Percentiles rank a stretch among this genome's conserved stretches.
Conservation (phyloP, 2,329 filamentous ascomycete genomes). For the Trichoderma pleuroti region DNA sequence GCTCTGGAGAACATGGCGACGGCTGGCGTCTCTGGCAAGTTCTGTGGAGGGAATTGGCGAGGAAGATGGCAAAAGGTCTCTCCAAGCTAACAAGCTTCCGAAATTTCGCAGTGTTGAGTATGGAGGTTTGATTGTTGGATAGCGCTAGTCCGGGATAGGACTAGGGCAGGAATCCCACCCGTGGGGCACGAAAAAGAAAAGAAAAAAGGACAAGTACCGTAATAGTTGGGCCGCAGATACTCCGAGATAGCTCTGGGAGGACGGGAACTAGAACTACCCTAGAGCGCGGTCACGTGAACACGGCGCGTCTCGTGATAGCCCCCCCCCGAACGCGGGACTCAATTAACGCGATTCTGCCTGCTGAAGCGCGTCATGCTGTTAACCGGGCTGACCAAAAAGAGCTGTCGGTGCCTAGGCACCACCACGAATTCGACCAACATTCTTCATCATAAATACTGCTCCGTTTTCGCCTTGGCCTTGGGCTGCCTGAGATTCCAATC, state of each 20-base stretch:
- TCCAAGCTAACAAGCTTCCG: slow-evolving; percentile 35
- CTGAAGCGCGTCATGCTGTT: slow-evolving; percentile 35
- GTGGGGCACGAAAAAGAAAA: background rate
- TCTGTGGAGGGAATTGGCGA: slow-evolving; percentile 30
- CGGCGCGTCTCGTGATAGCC: slow-evolving; percentile 1
- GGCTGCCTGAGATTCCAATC: slow-evolving; percentile 19
- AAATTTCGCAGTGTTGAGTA: slow-evolving; percentile 45
- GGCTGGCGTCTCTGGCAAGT: slow-evolving; percentile 34
- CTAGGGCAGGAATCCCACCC: slow-evolving; percentile 23
- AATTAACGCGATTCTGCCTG: slow-evolving; percentile 43
- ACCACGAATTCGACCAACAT: slow-evolving; percentile 17
- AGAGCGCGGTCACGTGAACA: background rate
- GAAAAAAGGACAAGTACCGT: background rate
- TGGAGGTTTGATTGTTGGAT: slow-evolving; percentile 41
- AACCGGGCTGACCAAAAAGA: background rate
- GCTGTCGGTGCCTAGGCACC: slow-evolving; percentile 7
- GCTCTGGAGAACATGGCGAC: slow-evolving; percentile 67
- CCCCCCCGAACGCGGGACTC: slow-evolving; percentile 9
- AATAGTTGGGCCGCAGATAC: background rate
- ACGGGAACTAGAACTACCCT: background rate
- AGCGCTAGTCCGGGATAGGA: slow-evolving; percentile 29
- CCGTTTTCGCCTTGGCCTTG: slow-evolving; percentile 19
- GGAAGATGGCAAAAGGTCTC: slow-evolving; percentile 32
- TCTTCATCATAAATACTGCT: slow-evolving; percentile 19
- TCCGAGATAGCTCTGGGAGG: background rate